Base-by-base conservation (phyloP, 495 filamentous ascomycete genomes). In the Annulohypoxylon moriforme region DNA sequence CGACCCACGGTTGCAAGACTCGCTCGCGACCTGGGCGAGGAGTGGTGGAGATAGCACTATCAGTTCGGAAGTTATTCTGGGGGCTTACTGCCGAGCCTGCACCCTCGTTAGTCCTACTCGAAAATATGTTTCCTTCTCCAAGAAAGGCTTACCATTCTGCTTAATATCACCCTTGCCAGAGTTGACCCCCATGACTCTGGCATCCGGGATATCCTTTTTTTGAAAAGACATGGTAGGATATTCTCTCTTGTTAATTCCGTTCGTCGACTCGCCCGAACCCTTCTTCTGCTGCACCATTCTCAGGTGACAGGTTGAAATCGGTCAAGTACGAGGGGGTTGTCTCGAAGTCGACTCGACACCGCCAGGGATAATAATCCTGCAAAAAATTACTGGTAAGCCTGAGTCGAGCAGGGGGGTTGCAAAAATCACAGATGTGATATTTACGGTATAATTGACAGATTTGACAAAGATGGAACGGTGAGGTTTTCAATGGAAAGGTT, bases 31-130 rank as follows among this genome's bases (percentile, higher is more conserved):
- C 81, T 13, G 84, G 79, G 42, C 89, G 86, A 63, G 89, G 86
- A 62, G 89, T 86, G 52, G 90, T 91, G 8, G 96, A 94, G 56
- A 99, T 98, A 69, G 97, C 93, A 40, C 87, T 81, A 78, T 99
- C 96, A 0, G 94, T 98, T 63, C 90, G 89, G 83, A 99, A 97
- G 5, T 82, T 86, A 27, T 62, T 64, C 40, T 64, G 71, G 4
- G 66, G 49, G 84, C 61, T 53, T 81, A 70, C 81, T 79, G 76
- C 36, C 81, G 83, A 85, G 50, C 36, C 60, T 65, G 18, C 10
- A 20, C 10, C 22, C 5, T 34, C 29, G 13, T 77, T 56, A 74
- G 65, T 36, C 33, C 33, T 9, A 42, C 9, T 50, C 11, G 27
- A 24, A 18, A 40, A 16, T 8, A 46, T 24, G 10, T 34, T 29